Evolutionary conservation across 129 eudicot genomes (phyloP), one percentile per base, ranked within the genome.

Genomic region (Oenanthe sinensis): DNA sequence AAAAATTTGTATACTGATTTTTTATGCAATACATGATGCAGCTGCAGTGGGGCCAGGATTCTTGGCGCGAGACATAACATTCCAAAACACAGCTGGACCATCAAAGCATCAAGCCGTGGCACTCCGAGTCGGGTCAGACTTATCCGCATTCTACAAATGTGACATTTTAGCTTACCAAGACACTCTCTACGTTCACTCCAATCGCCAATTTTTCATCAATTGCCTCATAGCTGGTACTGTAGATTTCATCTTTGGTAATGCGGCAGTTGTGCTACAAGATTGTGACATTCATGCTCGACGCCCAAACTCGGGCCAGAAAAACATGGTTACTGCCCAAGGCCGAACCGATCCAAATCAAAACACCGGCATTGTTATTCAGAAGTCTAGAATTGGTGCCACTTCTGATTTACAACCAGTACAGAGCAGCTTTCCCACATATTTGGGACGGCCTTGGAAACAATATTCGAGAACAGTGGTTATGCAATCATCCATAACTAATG

Each of bases 31-130:
- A 58, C 67, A 58, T n/a, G 11, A 58, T 84, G 83, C 91, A 93
- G 98, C 97, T 15, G 87, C 75, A 10, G 92, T 84, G 26, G 98
- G 98, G 5, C 87, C 81, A 49, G 80, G 91, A 75, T 93, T 94
- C 87, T 49, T 94, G 63, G 98, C 97, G 3, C 85, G 91, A 52
- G 98, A 79, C 80, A 71, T 91, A 16, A 91, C 97, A 26, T 89
- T 94, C 80, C 89, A 90, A 50, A 94, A 94, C 89, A 87, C 98
- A 11, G 98, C 98, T 0, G 98, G 98, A 0, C 87, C 98, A 0
- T 74, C 91, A 8, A 94, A 94, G 75, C 98, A 94, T 90, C 98
- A 94, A 79, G 98, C 98, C n/a, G 98, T 94, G 62, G 98, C 98
- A 3, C 92, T 94, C 72, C 96, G 97, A 0, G 91, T 87, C 0